Percentiles rank a stretch among this genome's conserved stretches.
phyloP scores from a whole-genome alignment of 139 green algal genomes.

The Chlamydomonas sp. region DNA sequence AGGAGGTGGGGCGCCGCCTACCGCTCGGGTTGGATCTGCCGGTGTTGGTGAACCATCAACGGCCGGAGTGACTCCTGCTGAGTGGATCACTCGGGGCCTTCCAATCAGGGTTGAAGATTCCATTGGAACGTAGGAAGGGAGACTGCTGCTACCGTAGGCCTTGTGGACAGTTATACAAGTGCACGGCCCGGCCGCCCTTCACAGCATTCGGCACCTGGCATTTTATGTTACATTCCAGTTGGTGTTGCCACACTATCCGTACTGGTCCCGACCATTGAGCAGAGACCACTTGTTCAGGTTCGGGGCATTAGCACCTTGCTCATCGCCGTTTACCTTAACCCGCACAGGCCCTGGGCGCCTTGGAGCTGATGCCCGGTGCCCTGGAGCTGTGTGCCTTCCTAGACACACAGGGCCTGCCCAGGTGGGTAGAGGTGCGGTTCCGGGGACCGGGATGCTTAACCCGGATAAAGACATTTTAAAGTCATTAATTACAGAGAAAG shows the following conservation, averaged over 20 bases:
- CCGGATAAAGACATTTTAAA: neutral
- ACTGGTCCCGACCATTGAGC: no score
- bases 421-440: neutral
- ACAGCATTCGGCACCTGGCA: neutral
- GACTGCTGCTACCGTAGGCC: neutral
- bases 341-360: conserved; percentile 69
- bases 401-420: conserved; percentile 63
- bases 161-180: neutral
- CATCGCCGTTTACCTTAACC: no score
- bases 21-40: no score
- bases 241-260: no score
- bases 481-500: neutral
- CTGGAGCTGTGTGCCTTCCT: conserved; percentile 71
- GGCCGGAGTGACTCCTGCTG: no score
- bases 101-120: no score
- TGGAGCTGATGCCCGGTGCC: conserved; percentile 84
- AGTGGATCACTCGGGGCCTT: no score
- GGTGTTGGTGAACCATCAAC: no score
- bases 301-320: no score
- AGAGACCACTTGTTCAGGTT: no score
- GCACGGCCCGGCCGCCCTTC: neutral
- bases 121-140: no score
- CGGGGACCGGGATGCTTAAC: neutral
- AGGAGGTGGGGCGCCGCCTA: conserved; percentile 31
- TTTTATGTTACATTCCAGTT: neutral